Evolutionary conservation across 306 rosid species (phyloP).

Genomic region (Prunus fruticosa): DNA sequence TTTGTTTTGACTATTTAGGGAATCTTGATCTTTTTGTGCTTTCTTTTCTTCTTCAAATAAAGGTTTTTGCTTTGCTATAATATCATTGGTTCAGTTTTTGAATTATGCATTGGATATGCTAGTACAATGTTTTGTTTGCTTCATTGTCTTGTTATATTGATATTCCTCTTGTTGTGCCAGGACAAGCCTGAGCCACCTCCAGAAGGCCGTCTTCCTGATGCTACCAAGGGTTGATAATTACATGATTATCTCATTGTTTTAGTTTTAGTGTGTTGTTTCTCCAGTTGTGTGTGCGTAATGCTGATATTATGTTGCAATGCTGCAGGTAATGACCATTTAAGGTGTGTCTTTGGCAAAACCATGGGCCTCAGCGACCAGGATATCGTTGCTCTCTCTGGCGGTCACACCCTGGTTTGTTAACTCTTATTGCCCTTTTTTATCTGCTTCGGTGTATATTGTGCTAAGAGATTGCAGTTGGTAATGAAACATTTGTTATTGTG

Average conservation of each 20-base stretch:
- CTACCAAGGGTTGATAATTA: constrained; percentile 53
- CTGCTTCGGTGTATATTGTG: not conserved
- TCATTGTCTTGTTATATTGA: not conserved
- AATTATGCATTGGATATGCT: not conserved
- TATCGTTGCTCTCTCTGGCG: constrained; percentile 95
- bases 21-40: not conserved
- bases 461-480: not conserved
- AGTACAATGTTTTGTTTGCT: not conserved
- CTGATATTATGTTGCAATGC: not conserved
- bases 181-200: constrained; percentile 84
- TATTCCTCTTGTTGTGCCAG: constrained; percentile 20
- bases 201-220: constrained; percentile 94
- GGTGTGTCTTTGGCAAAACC: constrained; percentile 65
- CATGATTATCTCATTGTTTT: not conserved
- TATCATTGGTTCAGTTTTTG: not conserved
- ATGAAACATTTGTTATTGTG: not conserved
- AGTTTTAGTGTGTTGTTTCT: too few species aligned
- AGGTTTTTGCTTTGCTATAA: not conserved
- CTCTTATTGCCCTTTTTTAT: not conserved
- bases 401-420: constrained; percentile 70
- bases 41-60: not conserved
- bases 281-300: too few species aligned
- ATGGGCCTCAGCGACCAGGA: constrained; percentile 94
- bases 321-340: constrained; percentile 82
- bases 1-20: not conserved